A percentile compares a stretch with the other conserved stretches of the same genome.
These are phyloP conservation scores for Globisporangium orthogonon DNA, from an alignment of 352 stramenopile genomes.

Conservation along the genomic window DNA sequence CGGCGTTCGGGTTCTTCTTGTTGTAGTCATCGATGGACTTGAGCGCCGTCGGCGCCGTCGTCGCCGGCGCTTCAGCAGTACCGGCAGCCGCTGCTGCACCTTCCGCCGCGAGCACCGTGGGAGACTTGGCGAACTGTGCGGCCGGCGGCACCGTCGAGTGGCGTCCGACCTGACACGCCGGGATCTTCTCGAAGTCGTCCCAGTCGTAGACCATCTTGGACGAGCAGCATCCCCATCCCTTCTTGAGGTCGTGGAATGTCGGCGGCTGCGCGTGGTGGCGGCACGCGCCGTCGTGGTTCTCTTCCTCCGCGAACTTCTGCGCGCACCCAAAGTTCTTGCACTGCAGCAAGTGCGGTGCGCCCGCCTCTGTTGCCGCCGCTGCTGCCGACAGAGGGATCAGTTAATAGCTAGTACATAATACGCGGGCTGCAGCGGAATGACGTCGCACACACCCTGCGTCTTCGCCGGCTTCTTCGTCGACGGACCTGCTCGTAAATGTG, in stretches of 20 bases:
- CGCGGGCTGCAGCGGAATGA: no score
- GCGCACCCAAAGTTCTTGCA: slow-evolving; percentile 87
- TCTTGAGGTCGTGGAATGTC: slow-evolving; percentile 89
- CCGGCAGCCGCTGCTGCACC: slow-evolving; percentile 18
- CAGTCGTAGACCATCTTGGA: slow-evolving; percentile 93
- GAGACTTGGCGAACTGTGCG: slow-evolving; percentile 72
- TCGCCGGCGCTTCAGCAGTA: neutral
- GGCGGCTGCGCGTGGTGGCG: slow-evolving; percentile 73
- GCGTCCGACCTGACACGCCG: slow-evolving; percentile 58
- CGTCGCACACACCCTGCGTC: slow-evolving; percentile 19
- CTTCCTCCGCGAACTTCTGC: slow-evolving; percentile 70
- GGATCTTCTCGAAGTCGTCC: slow-evolving; percentile 92
- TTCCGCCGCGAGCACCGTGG: slow-evolving; percentile 69
- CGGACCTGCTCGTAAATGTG: slow-evolving; percentile 13
- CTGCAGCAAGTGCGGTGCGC: slow-evolving; percentile 45
- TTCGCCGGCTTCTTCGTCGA: slow-evolving; percentile 53
- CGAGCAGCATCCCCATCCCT: slow-evolving; percentile 88
- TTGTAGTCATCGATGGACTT: slow-evolving; percentile 94
- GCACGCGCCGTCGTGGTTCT: slow-evolving; percentile 75
- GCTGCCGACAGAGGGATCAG: neutral
- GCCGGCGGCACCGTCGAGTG: slow-evolving; percentile 66
- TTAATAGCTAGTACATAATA: neutral
- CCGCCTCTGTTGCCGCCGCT: neutral
- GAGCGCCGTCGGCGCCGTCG: slow-evolving; percentile 33
- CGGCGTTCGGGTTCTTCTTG: slow-evolving; percentile 83